These are phyloP conservation scores for Saccharomycopsis vini DNA, from an alignment of 805 yeast species.

Conservation along the genomic window DNA sequence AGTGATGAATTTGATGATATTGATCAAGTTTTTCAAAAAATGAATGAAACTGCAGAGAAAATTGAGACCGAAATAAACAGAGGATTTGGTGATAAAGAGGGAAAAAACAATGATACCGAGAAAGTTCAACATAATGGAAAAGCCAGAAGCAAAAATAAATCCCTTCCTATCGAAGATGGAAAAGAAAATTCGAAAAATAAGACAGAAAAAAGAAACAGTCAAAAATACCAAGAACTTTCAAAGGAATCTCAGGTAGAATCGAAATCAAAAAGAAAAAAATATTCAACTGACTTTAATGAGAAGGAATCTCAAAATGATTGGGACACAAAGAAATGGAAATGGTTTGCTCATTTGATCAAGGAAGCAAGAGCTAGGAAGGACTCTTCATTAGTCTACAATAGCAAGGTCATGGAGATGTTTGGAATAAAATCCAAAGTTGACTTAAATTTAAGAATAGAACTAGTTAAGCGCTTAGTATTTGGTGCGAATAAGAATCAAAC, in stretches of 20 bases:
- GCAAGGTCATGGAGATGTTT: constrained; percentile 3
- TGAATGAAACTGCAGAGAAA: neutral
- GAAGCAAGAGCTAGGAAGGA: constrained; percentile 4
- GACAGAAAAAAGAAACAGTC: neutral
- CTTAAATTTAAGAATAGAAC: constrained; percentile 9
- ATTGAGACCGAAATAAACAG: neutral
- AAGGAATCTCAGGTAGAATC: neutral
- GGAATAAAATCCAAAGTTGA: constrained; percentile 2
- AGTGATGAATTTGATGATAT: too few relatives aligned
- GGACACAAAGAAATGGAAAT: constrained; percentile 7
- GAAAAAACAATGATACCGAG: too few relatives aligned
- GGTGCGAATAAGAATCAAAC: neutral
- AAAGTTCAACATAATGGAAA: too few relatives aligned
- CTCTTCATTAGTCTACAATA: constrained; percentile 6
- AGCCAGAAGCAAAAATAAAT: neutral
- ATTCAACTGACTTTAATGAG: neutral
- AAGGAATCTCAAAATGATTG: constrained; percentile 4
- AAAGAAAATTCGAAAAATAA: neutral
- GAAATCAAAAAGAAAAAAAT: neutral
- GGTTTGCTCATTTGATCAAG: constrained; percentile 9
- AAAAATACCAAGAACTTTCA: neutral
- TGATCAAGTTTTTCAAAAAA: neutral
- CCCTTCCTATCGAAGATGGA: neutral
- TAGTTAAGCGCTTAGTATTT: constrained; percentile 3
- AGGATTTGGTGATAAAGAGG: neutral